phyloP scores from a whole-genome alignment of 805 yeast species.

The Candida schatavii region DNA sequence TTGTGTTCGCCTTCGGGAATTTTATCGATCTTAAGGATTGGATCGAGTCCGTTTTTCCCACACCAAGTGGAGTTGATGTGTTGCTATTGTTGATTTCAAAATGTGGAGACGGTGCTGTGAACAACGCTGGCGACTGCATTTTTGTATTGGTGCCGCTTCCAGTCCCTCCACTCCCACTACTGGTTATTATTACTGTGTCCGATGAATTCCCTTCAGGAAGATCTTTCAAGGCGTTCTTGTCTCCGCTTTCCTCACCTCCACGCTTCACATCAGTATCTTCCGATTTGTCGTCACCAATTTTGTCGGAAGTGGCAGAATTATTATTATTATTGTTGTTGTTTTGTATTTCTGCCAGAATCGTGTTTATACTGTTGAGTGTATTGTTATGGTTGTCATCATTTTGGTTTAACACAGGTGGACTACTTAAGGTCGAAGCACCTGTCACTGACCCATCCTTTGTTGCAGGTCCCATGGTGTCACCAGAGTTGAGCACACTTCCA shows the following conservation, averaged over 20 bases:
- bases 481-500: constrained; percentile 5
- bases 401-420: constrained; percentile 4
- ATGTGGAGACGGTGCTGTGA: not conserved
- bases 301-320: not conserved
- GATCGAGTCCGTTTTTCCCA: constrained; percentile 1
- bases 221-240: not conserved
- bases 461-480: constrained; percentile 8
- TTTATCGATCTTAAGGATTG: constrained; percentile 4
- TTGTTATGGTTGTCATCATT: constrained; percentile 7
- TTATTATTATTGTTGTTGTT: constrained; percentile 7
- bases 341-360: not conserved
- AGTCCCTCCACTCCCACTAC: too few species aligned
- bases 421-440: not conserved
- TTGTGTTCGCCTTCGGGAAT: constrained; percentile 2
- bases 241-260: not conserved
- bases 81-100: constrained; percentile 8
- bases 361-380: not conserved
- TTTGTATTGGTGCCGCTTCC: too few species aligned
- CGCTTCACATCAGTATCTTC: not conserved
- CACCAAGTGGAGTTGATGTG: constrained; percentile 1
- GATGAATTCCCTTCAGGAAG: not conserved
- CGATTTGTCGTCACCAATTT: not conserved
- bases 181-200: not conserved
- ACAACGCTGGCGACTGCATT: not conserved
- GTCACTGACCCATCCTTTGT: too few species aligned